phyloP scores from a whole-genome alignment of 2,329 filamentous ascomycete genomes.

The Monilinia aucupariae region DNA sequence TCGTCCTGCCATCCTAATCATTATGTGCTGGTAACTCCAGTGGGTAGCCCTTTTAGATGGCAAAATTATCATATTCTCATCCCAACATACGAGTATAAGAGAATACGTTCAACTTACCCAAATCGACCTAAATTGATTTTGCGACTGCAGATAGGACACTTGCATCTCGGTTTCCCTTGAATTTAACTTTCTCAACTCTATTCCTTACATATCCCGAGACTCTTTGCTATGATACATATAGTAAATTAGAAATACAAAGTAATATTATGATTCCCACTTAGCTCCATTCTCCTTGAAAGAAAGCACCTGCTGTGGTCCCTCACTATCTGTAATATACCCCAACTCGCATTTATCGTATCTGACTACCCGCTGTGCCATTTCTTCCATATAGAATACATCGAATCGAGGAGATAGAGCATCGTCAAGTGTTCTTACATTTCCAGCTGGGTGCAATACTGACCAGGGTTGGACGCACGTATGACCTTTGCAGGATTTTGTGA shows the following conservation, averaged over 20 bases:
- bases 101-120: too few relatives aligned
- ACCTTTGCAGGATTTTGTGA: conserved; percentile 56
- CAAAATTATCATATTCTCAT: too few relatives aligned
- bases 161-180: neutral
- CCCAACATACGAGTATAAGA: too few relatives aligned
- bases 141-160: neutral
- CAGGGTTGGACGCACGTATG: conserved; percentile 51
- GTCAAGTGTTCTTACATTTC: conserved; percentile 44
- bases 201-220: neutral
- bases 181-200: neutral
- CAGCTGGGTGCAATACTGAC: conserved; percentile 50
- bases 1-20: too few relatives aligned
- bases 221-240: neutral
- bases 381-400: conserved; percentile 48
- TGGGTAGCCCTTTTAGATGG: too few relatives aligned
- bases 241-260: neutral
- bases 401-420: conserved; percentile 46
- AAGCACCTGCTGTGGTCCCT: conserved; percentile 38
- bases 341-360: conserved; percentile 48
- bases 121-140: neutral
- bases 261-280: conserved; percentile 10
- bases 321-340: conserved; percentile 51
- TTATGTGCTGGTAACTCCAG: too few relatives aligned
- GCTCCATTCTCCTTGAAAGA: conserved; percentile 8
- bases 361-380: conserved; percentile 43